Evolutionary conservation across 306 rosid species (phyloP).

Genomic region (Crataegus laevigata): DNA sequence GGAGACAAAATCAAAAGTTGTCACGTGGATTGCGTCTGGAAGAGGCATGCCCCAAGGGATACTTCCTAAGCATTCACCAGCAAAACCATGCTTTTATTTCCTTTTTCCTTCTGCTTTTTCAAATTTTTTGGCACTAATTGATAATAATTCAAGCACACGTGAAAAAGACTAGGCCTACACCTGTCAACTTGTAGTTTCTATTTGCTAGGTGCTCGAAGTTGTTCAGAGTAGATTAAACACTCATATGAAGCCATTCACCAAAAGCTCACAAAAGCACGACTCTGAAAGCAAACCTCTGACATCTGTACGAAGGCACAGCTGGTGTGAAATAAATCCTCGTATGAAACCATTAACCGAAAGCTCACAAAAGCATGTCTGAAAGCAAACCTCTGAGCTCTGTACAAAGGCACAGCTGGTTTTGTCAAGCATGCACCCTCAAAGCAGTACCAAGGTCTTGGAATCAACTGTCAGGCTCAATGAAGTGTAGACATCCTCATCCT

Average conservation of each 20-base stretch:
- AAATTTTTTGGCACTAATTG: not conserved
- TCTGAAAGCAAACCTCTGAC: not conserved
- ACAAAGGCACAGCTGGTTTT: not conserved
- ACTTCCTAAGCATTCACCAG: not conserved
- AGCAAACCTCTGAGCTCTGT: not conserved
- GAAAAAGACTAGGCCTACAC: not conserved
- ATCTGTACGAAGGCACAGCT: no score
- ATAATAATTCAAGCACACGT: not conserved
- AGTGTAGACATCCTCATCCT: not conserved
- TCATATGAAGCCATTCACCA: not conserved
- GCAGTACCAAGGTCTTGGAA: not conserved
- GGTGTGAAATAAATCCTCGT: no score
- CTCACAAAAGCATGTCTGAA: no score
- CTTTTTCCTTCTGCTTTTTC: no score
- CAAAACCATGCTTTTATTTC: not conserved
- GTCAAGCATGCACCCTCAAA: not conserved
- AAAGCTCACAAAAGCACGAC: not conserved
- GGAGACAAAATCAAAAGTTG: constrained; percentile 2
- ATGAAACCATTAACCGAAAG: no score
- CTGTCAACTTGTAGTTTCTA: not conserved
- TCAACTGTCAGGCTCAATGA: not conserved
- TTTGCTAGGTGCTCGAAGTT: not conserved
- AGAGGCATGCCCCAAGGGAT: not conserved
- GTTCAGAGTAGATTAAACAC: not conserved
- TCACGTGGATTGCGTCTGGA: not conserved